Percentiles rank a stretch among this genome's conserved stretches.
phyloP scores from a whole-genome alignment of 225 moss, liverwort and hornwort genomes.

The Rhytidiadelphus loreus region DNA sequence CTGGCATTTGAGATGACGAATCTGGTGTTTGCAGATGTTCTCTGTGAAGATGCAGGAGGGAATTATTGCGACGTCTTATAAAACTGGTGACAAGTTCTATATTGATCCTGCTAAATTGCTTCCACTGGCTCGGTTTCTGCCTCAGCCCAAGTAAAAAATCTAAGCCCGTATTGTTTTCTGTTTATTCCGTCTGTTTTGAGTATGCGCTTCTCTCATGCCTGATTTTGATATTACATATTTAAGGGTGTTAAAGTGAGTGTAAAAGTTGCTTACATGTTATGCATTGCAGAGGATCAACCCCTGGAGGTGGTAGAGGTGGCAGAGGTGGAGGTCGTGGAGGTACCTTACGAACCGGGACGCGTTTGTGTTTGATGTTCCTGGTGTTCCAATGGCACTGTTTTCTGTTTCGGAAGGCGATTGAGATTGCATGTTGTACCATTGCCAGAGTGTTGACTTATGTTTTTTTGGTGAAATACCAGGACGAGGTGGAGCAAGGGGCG shows the following conservation, averaged over 20 bases:
- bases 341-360: not conserved
- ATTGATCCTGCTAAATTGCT: constrained; percentile 91
- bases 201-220: not conserved
- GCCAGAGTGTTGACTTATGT: not conserved
- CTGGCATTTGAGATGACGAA: not conserved
- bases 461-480: constrained; percentile 1
- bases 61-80: constrained; percentile 77
- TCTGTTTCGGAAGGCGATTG: not conserved
- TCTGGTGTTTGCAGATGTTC: constrained; percentile 55
- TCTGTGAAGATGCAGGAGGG: constrained; percentile 99
- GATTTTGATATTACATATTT: too few relatives aligned
- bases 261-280: not conserved
- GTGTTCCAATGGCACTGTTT: not conserved
- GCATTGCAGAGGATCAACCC: constrained; percentile 42
- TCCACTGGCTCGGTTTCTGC: constrained; percentile 85
- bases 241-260: not conserved
- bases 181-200: not conserved
- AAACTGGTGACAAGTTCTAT: constrained; percentile 79
- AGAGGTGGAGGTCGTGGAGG: constrained; percentile 74
- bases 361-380: not conserved
- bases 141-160: constrained; percentile 73
- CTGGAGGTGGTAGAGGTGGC: constrained; percentile 54
- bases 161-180: not conserved
- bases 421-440: not conserved
- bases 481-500: constrained; percentile 50